phyloP scores from a whole-genome alignment of 2,329 filamentous ascomycete genomes.

The Tolypocladium album region DNA sequence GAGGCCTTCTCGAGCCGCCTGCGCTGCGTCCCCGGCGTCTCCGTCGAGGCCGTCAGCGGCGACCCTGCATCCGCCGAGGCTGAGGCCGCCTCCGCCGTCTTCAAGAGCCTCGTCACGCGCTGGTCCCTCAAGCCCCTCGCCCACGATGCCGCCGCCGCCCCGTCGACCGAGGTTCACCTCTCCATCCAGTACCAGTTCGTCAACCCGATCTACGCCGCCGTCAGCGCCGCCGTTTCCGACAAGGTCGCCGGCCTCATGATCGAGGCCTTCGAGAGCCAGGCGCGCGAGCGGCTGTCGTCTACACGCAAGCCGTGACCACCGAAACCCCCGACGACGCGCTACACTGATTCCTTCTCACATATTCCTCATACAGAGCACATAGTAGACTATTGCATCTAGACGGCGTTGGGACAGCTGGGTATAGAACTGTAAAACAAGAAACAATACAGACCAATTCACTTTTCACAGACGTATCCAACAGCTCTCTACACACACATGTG shows the following conservation, averaged over 20 bases:
- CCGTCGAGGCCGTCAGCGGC: conserved; percentile 71
- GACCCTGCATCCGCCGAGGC: conserved; percentile 31
- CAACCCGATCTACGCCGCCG: conserved; percentile 76
- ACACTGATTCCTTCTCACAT: background rate
- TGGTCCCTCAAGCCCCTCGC: conserved; percentile 51
- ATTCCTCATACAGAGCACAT: background rate
- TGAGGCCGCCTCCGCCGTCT: conserved; percentile 35
- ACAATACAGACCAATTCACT: background rate
- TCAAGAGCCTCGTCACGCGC: conserved; percentile 57
- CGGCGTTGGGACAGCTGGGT: background rate
- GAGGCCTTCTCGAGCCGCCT: conserved; percentile 76
- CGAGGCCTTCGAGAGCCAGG: conserved; percentile 80
- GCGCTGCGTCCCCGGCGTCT: conserved; percentile 59
- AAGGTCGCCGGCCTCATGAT: conserved; percentile 85
- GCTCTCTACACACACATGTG: background rate
- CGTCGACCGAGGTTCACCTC: conserved; percentile 60
- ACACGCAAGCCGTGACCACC: background rate
- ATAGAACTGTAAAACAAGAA: background rate
- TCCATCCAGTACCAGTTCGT: conserved; percentile 73
- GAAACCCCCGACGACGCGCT: background rate
- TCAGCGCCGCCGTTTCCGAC: conserved; percentile 72
- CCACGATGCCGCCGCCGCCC: conserved; percentile 6
- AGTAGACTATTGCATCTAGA: background rate
- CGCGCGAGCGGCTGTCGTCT: conserved; percentile 33
- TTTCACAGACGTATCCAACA: background rate